Percentiles rank a stretch among this genome's conserved stretches.
Evolutionary conservation across 495 filamentous ascomycete species (phyloP).

Genomic region (Amphirosellinia nigrospora): DNA sequence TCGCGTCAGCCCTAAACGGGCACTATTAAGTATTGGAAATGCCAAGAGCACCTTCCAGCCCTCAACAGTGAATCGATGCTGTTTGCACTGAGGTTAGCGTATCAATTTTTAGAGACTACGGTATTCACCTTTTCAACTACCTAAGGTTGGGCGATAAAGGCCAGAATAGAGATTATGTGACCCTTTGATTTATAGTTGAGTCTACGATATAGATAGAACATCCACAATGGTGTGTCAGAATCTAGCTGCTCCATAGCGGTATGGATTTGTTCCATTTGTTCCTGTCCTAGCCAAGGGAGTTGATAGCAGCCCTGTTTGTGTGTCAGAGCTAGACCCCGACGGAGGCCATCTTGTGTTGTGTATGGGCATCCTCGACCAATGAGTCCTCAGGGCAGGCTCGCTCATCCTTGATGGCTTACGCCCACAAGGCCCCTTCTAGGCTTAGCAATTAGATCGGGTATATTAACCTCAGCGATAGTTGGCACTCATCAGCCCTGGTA

Average conservation of each 20-base stretch:
- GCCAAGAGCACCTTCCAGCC: not conserved
- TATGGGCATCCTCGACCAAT: constrained; percentile 2
- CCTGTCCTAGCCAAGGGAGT: not conserved
- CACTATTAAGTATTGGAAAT: not conserved
- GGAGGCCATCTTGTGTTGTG: not conserved
- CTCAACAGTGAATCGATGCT: not conserved
- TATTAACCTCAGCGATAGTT: not conserved
- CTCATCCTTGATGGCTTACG: constrained; percentile 9
- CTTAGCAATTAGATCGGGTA: not conserved
- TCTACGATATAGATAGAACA: not conserved
- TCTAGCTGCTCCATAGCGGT: not conserved
- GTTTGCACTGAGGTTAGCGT: no score
- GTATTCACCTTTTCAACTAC: not conserved
- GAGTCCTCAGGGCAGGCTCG: not conserved
- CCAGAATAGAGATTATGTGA: not conserved
- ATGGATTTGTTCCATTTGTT: constrained; percentile 3
- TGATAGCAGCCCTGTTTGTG: not conserved
- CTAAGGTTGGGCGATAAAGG: not conserved
- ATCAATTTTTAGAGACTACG: not conserved
- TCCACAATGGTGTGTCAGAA: not conserved
- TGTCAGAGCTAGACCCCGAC: constrained; percentile 5
- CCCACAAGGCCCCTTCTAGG: not conserved
- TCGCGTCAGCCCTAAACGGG: constrained; percentile 14
- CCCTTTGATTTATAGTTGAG: not conserved
- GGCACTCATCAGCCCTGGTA: constrained; percentile 9